Conservation (phyloP, 345 rosid genomes). For the Rubroshorea leprosula region DNA sequence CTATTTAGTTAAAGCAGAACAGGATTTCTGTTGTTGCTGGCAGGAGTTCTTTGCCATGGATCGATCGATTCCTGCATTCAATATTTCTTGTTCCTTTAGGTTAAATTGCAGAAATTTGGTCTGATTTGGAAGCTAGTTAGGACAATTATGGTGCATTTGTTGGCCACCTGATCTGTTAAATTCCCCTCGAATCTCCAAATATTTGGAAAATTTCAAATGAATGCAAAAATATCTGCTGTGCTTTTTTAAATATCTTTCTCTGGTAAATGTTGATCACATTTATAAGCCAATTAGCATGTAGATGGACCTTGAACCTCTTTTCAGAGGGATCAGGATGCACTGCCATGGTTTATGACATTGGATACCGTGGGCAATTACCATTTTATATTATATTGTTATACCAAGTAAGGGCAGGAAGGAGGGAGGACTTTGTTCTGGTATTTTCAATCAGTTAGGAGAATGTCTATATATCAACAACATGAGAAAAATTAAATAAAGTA, state of each 20-base stretch:
- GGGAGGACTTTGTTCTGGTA: no score
- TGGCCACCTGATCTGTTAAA: not conserved
- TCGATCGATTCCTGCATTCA: not conserved
- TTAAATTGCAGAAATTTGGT: constrained; percentile 6
- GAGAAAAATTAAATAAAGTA: no score
- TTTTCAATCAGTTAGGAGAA: not conserved
- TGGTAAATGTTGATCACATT: not conserved
- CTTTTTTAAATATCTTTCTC: not conserved
- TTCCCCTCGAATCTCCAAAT: constrained; percentile 13
- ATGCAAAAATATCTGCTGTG: not conserved
- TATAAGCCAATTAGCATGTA: not conserved
- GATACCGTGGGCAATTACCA: no score
- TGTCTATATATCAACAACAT: no score
- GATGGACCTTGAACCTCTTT: not conserved
- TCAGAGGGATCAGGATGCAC: not conserved
- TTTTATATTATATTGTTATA: no score
- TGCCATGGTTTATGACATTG: no score
- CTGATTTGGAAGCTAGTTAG: constrained; percentile 2
- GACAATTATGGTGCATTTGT: constrained; percentile 6
- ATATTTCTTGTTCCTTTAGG: not conserved
- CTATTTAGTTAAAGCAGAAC: constrained; percentile 6
- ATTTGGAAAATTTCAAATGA: constrained; percentile 10
- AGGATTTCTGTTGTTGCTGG: no score
- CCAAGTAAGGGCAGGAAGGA: no score
- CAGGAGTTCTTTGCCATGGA: not conserved